Evolutionary conservation across 2,329 filamentous ascomycete genomes (phyloP), one percentile per base, ranked within the genome.

Genomic region (Fusarium cicatricum): DNA sequence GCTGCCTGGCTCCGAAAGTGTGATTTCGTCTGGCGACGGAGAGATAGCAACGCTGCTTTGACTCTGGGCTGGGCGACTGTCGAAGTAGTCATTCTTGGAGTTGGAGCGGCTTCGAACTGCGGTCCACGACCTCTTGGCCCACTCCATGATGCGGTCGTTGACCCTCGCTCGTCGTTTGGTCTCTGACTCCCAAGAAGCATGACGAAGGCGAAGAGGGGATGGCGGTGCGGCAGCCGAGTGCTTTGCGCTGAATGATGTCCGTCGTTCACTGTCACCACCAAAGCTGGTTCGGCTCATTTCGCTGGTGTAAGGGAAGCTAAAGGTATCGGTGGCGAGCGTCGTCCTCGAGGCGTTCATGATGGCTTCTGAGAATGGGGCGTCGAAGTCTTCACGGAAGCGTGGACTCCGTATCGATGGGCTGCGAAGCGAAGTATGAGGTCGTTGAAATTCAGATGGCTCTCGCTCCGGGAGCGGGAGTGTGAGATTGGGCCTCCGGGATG

Each of bases 311-410:
- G 70, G 65, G 12, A 63, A 71, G 43, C 62, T 68, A 50, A 67
- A 67, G 41, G 40, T 53, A 19, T 70, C 65, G 36, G 68, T 71
- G 17, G 67, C 57, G 23, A 68, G 60, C 2, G 70, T 70, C 15
- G 67, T 70, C 28, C 60, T 61, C 1, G 71, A 71, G 38, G 69
- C 66, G 46, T 74, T 72, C 57, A 74, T 57, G 26, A 76, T 65
- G 8, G 68, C 69, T 57, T 72, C 70, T 31, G 71, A 75, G 57
- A 76, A 75, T 14, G 74, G 74, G 2, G 74, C 74, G 53, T 76
- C 69, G 52, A 76, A 76, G 49, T 76, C 72, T 58, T 76, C 74
- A 55, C 53, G 70, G 56, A 76, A 76, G 28, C 73, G 71, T 12
- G 74, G 74, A 42, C 67, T 72, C 46, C 66, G 64, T 42, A 67